These are phyloP conservation scores for Gyromitra esculenta DNA, from an alignment of 2,329 filamentous ascomycete genomes.

Conservation along the genomic window DNA sequence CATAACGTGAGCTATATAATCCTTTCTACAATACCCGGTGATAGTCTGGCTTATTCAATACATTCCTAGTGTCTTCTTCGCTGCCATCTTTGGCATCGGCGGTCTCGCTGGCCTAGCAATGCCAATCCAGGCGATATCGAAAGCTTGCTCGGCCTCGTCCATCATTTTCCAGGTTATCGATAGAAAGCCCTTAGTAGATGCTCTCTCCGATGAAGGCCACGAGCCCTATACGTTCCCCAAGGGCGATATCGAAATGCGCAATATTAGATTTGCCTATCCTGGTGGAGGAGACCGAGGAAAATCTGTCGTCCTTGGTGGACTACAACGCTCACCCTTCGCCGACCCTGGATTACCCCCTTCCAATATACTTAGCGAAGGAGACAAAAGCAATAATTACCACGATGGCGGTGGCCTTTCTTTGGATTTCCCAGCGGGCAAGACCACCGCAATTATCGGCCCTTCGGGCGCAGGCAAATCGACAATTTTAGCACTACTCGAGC, in stretches of 20 bases:
- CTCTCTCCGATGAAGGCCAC: conserved; percentile 61
- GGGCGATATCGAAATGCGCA: conserved; percentile 69
- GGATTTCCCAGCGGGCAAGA: conserved; percentile 70
- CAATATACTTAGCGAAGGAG: conserved; percentile 73
- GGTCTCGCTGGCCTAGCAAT: conserved; percentile 66
- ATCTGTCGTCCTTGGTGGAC: conserved; percentile 71
- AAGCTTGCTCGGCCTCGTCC: conserved; percentile 64
- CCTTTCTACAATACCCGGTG: background rate
- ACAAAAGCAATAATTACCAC: conserved; percentile 48
- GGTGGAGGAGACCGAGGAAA: conserved; percentile 62
- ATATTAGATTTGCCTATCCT: conserved; percentile 77
- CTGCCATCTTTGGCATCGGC: conserved; percentile 63
- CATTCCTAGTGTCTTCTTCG: conserved; percentile 63
- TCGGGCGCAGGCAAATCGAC: conserved; percentile 80
- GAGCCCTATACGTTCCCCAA: conserved; percentile 58
- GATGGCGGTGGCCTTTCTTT: conserved; percentile 61
- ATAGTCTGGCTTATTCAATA: background rate
- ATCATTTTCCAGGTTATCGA: conserved; percentile 66
- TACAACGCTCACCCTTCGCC: conserved; percentile 58
- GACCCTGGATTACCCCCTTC: background rate
- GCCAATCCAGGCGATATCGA: conserved; percentile 68
- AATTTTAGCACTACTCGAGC: conserved; percentile 74
- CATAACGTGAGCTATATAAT: conserved; percentile 64
- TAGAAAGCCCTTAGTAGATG: conserved; percentile 62
- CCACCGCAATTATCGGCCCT: conserved; percentile 77